phyloP scores from a whole-genome alignment of 352 stramenopile species.

The Pythium aquatile region DNA sequence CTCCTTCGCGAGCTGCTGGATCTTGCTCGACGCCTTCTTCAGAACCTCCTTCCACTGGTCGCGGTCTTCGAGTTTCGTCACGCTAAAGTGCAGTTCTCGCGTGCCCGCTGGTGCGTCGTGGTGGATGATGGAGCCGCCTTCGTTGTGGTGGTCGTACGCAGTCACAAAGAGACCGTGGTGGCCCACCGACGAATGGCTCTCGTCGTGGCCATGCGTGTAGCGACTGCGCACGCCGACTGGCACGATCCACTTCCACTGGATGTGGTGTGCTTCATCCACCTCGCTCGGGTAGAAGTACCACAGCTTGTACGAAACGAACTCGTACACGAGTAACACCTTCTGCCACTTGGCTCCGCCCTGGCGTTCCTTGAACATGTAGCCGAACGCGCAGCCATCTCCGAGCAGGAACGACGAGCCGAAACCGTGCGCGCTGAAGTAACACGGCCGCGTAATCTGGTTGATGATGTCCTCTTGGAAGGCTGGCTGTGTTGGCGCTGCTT shows the following conservation, averaged over 20 bases:
- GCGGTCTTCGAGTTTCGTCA: slow-evolving; percentile 82
- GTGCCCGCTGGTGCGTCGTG: slow-evolving; percentile 45
- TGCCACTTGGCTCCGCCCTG: slow-evolving; percentile 66
- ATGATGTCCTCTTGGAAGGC: slow-evolving; percentile 88
- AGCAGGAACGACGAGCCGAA: slow-evolving; percentile 86
- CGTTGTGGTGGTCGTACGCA: slow-evolving; percentile 73
- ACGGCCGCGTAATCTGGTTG: slow-evolving; percentile 83
- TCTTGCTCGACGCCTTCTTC: slow-evolving; percentile 47
- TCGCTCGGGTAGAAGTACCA: slow-evolving; percentile 90
- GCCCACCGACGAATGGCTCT: slow-evolving; percentile 77
- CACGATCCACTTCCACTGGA: slow-evolving; percentile 89
- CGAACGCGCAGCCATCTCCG: slow-evolving; percentile 81
- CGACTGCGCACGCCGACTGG: slow-evolving; percentile 65
- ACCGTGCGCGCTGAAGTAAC: slow-evolving; percentile 76
- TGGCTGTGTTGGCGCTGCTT: slow-evolving; percentile 43
- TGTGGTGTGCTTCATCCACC: slow-evolving; percentile 74
- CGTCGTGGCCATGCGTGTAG: slow-evolving; percentile 85
- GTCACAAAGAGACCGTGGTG: slow-evolving; percentile 84
- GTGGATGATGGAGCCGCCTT: slow-evolving; percentile 25
- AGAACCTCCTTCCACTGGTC: slow-evolving; percentile 81
- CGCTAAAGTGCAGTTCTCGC: slow-evolving; percentile 80
- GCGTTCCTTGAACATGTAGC: slow-evolving; percentile 82
- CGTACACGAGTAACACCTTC: slow-evolving; percentile 84
- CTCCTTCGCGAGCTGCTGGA: slow-evolving; percentile 67
- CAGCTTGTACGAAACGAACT: slow-evolving; percentile 85